Percentiles rank a stretch among this genome's conserved stretches.
These are phyloP conservation scores for Blyttiomyces sp. DNA, from an alignment of 371 early-diverging fungal species.

Conservation along the genomic window DNA sequence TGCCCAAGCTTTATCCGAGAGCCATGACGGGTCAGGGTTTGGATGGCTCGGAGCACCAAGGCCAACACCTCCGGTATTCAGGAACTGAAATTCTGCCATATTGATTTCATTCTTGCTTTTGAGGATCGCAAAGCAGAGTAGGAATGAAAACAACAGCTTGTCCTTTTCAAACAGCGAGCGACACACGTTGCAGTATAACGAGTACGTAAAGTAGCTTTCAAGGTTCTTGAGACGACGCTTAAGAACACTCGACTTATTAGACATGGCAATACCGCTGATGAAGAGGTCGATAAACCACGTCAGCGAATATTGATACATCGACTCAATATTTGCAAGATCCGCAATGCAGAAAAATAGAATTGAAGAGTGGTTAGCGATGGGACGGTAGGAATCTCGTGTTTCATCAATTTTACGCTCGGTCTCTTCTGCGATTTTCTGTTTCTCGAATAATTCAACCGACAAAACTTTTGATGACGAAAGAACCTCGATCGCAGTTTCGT, in stretches of 20 bases:
- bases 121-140: constrained; percentile 46
- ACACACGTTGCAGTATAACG: constrained; percentile 58
- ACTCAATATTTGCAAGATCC: constrained; percentile 55
- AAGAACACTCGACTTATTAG: constrained; percentile 48
- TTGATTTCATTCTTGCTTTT: constrained; percentile 44
- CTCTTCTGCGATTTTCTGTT: constrained; percentile 58
- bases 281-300: constrained; percentile 59
- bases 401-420: constrained; percentile 59
- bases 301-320: constrained; percentile 60
- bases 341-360: constrained; percentile 56
- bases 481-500: constrained; percentile 57
- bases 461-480: constrained; percentile 52
- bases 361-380: constrained; percentile 55
- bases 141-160: constrained; percentile 56
- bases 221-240: constrained; percentile 53
- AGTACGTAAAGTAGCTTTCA: constrained; percentile 53
- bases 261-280: constrained; percentile 37
- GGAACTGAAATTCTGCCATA: constrained; percentile 39
- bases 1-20: constrained; percentile 52
- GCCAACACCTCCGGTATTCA: constrained; percentile 50
- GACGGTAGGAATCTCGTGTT: constrained; percentile 54
- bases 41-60: constrained; percentile 30
- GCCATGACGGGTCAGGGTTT: constrained; percentile 46
- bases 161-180: constrained; percentile 57
- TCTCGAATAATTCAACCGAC: constrained; percentile 54